phyloP scores from a whole-genome alignment of 2,329 filamentous ascomycete species.

The Colletotrichum spinosum region DNA sequence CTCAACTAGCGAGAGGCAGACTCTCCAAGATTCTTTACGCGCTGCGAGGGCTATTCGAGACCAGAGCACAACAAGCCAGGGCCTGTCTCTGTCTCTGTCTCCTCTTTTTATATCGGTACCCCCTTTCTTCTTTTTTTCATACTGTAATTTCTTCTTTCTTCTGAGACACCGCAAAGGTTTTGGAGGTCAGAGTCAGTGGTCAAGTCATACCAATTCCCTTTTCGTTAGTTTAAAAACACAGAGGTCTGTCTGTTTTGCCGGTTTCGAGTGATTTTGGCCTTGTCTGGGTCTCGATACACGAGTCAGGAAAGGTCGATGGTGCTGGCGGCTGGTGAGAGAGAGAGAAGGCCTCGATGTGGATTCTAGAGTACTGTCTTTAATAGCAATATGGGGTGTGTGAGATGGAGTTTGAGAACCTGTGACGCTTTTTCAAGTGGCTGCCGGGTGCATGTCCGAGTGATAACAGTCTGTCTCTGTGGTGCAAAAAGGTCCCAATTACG shows the following conservation, averaged over 20 bases:
- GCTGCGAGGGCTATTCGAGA: slow-evolving; percentile 37
- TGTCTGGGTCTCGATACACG: too few species aligned
- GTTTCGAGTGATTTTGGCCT: slow-evolving; percentile 4
- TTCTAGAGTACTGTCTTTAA: slow-evolving; percentile 19
- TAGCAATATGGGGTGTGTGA: slow-evolving; percentile 16
- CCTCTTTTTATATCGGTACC: slow-evolving; percentile 36
- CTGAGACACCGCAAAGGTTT: slow-evolving; percentile 37
- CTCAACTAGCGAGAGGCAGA: slow-evolving; percentile 30
- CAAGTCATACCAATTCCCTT: slow-evolving; percentile 38
- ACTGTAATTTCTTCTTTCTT: slow-evolving; percentile 39
- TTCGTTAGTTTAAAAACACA: slow-evolving; percentile 24
- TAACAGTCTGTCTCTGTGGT: background rate
- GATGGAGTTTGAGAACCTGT: background rate
- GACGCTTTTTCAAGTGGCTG: background rate
- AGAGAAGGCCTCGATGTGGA: background rate
- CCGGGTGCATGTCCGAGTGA: background rate
- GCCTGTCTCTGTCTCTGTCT: slow-evolving; percentile 35
- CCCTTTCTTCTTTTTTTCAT: slow-evolving; percentile 30
- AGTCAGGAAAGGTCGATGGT: too few species aligned
- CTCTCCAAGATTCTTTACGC: slow-evolving; percentile 37
- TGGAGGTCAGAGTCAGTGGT: slow-evolving; percentile 37
- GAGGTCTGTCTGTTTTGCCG: slow-evolving; percentile 7
- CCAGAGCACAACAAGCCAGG: slow-evolving; percentile 17
- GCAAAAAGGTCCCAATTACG: too few species aligned
- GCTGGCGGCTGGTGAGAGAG: background rate